phyloP scores from a whole-genome alignment of 2,329 filamentous ascomycete species.

The Cladosporium austrohemisphaericum region DNA sequence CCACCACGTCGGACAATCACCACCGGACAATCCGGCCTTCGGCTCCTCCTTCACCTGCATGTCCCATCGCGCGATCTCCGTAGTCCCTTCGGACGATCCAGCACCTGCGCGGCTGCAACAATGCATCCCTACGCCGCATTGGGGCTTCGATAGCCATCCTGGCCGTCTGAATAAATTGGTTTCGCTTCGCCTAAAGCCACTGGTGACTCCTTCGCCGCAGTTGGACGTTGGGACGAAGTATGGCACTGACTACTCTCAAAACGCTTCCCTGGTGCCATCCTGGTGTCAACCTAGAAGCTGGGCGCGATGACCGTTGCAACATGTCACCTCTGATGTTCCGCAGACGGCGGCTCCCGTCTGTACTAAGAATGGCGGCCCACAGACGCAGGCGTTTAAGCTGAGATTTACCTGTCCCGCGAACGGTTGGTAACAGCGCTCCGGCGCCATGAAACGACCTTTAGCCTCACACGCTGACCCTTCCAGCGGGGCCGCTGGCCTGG shows the following conservation, averaged over 20 bases:
- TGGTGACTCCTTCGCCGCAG: background rate
- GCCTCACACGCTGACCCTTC: conserved; percentile 4
- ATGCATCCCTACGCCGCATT: background rate
- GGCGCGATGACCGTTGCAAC: background rate
- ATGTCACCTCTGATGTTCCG: background rate
- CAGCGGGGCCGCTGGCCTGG: conserved; percentile 12
- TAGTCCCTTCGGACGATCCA: conserved; percentile 10
- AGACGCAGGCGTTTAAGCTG: background rate
- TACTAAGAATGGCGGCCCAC: conserved; percentile 6
- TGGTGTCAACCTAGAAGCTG: background rate
- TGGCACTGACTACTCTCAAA: background rate
- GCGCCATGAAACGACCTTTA: conserved; percentile 7
- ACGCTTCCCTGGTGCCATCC: no score
- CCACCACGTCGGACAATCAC: conserved; percentile 6
- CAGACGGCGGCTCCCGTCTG: background rate
- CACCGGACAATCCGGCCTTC: conserved; percentile 15
- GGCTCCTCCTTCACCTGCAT: conserved; percentile 15
- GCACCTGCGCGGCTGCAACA: background rate
- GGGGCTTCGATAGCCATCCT: background rate
- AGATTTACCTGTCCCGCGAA: background rate
- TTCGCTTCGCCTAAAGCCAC: conserved; percentile 11
- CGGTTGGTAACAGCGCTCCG: conserved; percentile 9
- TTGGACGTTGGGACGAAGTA: background rate
- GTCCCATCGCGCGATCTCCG: conserved; percentile 11
- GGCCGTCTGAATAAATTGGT: conserved; percentile 5